phyloP scores from a whole-genome alignment of 1,139 yeast genomes.

The Kurtzmaniella natalensis region DNA sequence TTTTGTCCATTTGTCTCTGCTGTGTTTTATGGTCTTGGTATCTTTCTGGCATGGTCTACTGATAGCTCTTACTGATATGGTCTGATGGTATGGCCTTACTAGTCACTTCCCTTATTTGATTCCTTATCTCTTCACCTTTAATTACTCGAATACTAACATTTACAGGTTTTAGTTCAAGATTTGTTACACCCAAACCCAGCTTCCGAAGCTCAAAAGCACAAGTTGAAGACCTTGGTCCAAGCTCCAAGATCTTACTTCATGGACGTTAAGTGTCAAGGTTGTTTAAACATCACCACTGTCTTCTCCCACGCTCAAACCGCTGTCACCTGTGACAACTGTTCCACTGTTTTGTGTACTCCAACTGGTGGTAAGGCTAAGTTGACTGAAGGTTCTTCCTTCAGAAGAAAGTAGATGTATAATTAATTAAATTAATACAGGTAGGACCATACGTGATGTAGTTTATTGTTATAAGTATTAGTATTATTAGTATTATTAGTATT shows the following conservation, averaged over 20 bases:
- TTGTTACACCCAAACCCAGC: constrained; percentile 96
- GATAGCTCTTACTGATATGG: too few species aligned
- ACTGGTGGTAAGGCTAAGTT: constrained; percentile 99
- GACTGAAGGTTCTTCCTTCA: constrained; percentile 99
- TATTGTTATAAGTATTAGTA: too few species aligned
- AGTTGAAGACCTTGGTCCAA: constrained; percentile 96
- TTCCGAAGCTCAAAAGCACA: constrained; percentile 95
- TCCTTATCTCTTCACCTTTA: background rate
- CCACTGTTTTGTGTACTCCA: constrained; percentile 97
- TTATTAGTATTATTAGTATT: too few species aligned
- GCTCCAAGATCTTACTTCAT: constrained; percentile 98
- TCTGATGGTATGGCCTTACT: too few species aligned
- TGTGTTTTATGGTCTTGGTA: background rate
- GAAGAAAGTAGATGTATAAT: constrained; percentile 73
- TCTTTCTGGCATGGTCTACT: background rate
- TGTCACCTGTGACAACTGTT: constrained; percentile 97
- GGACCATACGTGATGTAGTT: constrained; percentile 4
- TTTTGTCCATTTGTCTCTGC: too few species aligned
- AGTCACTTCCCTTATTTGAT: too few species aligned
- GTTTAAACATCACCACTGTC: constrained; percentile 97
- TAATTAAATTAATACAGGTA: constrained; percentile 7
- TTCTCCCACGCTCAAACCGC: constrained; percentile 99
- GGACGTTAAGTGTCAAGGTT: constrained; percentile 99
- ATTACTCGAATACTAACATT: constrained; percentile 11
- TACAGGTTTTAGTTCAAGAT: constrained; percentile 91